Evolutionary conservation across 225 moss, liverwort and hornwort species (phyloP), one percentile per base, ranked within the genome.

Genomic region (Polytrichum commune): DNA sequence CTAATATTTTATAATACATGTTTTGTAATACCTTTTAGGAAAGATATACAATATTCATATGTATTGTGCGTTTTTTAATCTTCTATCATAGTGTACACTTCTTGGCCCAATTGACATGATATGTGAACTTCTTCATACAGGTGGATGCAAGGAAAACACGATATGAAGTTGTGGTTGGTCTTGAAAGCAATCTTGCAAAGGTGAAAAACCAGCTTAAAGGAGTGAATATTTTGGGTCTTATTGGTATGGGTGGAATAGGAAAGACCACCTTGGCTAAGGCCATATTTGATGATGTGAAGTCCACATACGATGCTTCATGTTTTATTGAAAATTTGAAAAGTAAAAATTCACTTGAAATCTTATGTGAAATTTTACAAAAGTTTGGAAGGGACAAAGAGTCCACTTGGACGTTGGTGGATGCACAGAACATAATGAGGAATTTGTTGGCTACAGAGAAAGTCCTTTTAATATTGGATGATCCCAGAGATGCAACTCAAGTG

Each of bases 181-280:
- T 65, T 19, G 32, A 65, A 35, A 19, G 7, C 27, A 65, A 65
- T 7, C 18, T 65, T 35, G 4, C 4, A 33, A 29, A 38, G 1
- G 35, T 38, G 23, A 25, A 4, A 24, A 16, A 38, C 10, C n/a
- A 1, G 7, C 22, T 67, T 2, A n/a, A 67, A 23, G 6, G 9
- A 46, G 53, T 23, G 19, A 24, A 22, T 29, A 67, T 19, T 3
- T 2, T 46, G 19, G 66, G 66, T 28, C 55, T 69, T 13, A 30
- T 69, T 27, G 69, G 69, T 8, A 69, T 30, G 69, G 69, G 69
- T 29, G 69, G 69, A 55, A 69, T 69, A 27, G 69, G 69, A 5
- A 69, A 69, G 29, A 19, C 69, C 24, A 69, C 69, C 27, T 7
- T 69, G 55, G 69, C 69, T 26, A 69, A 69, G 7, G 69, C 57